Evolutionary conservation across 78 protist genomes (phyloP).

Genomic region (Tieghemostelium lacteum): DNA sequence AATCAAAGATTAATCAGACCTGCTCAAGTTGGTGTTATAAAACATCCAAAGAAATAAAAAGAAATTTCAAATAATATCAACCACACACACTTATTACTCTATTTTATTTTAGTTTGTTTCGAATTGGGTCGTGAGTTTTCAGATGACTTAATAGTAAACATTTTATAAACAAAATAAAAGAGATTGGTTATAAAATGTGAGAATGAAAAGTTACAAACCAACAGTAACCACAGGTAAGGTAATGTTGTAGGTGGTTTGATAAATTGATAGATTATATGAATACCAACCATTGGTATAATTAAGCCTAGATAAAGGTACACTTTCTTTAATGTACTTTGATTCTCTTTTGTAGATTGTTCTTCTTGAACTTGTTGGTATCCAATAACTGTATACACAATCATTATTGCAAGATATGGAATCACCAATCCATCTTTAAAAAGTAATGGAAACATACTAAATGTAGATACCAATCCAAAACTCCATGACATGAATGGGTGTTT

Average conservation of each 20-base stretch:
- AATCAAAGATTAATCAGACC: conserved; percentile 58
- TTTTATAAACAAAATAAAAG: conserved; percentile 5
- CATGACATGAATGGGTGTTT: background rate
- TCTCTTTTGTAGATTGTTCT: background rate
- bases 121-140: too few relatives aligned
- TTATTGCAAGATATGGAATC: conserved; percentile 50
- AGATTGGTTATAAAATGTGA: conserved; percentile 2
- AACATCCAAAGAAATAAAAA: background rate
- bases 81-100: too few relatives aligned
- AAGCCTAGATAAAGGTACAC: background rate
- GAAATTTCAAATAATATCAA: background rate
- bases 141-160: background rate
- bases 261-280: conserved; percentile 29
- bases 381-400: conserved; percentile 1
- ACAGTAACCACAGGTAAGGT: conserved; percentile 45
- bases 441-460: conserved; percentile 84
- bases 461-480: conserved; percentile 30
- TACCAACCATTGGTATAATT: conserved; percentile 6
- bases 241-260: conserved; percentile 41
- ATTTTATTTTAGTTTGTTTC: conserved; percentile 5
- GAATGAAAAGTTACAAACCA: conserved; percentile 52
- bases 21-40: conserved; percentile 67
- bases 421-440: conserved; percentile 65
- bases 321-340: background rate
- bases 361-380: conserved; percentile 31